phyloP scores from a whole-genome alignment of 306 rosid genomes.

The Clitoria ternatea region DNA sequence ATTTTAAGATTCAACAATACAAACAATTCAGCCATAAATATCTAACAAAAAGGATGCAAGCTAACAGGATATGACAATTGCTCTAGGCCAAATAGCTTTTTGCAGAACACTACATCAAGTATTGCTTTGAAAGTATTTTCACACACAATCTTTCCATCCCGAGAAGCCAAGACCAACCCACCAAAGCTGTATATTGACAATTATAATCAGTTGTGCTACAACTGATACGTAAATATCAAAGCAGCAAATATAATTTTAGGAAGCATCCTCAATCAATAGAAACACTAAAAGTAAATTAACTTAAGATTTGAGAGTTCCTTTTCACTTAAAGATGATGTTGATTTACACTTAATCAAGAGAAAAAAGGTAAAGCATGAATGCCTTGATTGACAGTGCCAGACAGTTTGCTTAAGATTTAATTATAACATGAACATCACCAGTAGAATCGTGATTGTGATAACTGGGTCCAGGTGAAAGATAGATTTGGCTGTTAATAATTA shows the following conservation, averaged over 20 bases:
- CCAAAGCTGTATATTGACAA: too few relatives aligned
- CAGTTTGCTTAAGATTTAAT: slow-evolving; percentile 5
- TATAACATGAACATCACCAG: slow-evolving; percentile 50
- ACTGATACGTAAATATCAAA: slow-evolving; percentile 64
- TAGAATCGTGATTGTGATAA: slow-evolving; percentile 63
- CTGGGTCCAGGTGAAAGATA: slow-evolving; percentile 82
- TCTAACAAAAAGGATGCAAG: too few relatives aligned
- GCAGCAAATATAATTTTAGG: slow-evolving; percentile 10
- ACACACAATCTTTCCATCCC: too few relatives aligned
- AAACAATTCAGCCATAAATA: too few relatives aligned
- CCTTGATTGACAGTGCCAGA: too few relatives aligned
- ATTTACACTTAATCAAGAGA: too few relatives aligned
- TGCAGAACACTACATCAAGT: slow-evolving; percentile 81
- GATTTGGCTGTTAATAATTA: slow-evolving; percentile 52
- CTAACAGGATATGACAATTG: not conserved
- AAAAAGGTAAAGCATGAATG: too few relatives aligned
- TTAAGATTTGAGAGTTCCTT: not conserved
- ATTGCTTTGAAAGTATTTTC: slow-evolving; percentile 92
- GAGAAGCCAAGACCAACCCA: too few relatives aligned
- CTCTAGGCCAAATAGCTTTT: slow-evolving; percentile 42
- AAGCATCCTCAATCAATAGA: slow-evolving; percentile 1
- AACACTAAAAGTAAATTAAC: slow-evolving; percentile 3
- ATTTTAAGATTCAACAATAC: too few relatives aligned
- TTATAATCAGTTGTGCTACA: too few relatives aligned
- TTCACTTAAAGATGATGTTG: too few relatives aligned